Conservation (phyloP, 768 basidiomycete species). For the Dioszegia hungarica region DNA sequence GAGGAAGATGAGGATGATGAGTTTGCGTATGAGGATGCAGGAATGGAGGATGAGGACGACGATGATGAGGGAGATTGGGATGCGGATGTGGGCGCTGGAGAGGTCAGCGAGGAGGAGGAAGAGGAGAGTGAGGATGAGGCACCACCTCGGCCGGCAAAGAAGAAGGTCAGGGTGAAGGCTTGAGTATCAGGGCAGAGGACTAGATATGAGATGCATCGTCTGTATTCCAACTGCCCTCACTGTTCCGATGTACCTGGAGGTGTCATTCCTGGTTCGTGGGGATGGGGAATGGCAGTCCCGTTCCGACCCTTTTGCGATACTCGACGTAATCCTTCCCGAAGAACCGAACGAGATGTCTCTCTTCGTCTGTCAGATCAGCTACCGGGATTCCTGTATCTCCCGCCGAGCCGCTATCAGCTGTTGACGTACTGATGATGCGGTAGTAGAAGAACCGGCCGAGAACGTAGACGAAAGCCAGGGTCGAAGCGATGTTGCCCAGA, state of each 20-base stretch:
- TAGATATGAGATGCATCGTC: neutral
- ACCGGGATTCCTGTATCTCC: too few relatives aligned
- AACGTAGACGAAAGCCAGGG: slow-evolving; percentile 61
- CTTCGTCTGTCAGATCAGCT: slow-evolving; percentile 55
- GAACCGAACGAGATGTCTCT: slow-evolving; percentile 70
- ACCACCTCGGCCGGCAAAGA: neutral
- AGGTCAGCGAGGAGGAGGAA: slow-evolving; percentile 15
- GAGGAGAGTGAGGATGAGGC: slow-evolving; percentile 19
- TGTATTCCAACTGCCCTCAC: too few relatives aligned
- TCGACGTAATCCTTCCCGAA: slow-evolving; percentile 81
- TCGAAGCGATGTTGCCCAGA: slow-evolving; percentile 76
- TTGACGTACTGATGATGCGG: slow-evolving; percentile 67
- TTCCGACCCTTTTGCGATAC: slow-evolving; percentile 74
- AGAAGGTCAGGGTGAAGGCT: neutral
- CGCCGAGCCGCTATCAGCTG: too few relatives aligned
- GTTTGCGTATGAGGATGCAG: slow-evolving; percentile 16
- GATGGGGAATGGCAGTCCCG: slow-evolving; percentile 63
- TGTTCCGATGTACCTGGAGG: too few relatives aligned
- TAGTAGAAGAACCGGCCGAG: slow-evolving; percentile 83
- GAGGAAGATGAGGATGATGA: slow-evolving; percentile 48
- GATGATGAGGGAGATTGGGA: slow-evolving; percentile 22
- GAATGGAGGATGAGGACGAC: slow-evolving; percentile 13
- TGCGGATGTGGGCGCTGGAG: slow-evolving; percentile 17
- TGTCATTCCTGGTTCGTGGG: too few relatives aligned
- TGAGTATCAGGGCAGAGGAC: neutral